Percentiles rank a stretch among this genome's conserved stretches.
These are phyloP conservation scores for Metschnikowia cerradonensis DNA, from an alignment of 805 yeast species.

Conservation along the genomic window DNA sequence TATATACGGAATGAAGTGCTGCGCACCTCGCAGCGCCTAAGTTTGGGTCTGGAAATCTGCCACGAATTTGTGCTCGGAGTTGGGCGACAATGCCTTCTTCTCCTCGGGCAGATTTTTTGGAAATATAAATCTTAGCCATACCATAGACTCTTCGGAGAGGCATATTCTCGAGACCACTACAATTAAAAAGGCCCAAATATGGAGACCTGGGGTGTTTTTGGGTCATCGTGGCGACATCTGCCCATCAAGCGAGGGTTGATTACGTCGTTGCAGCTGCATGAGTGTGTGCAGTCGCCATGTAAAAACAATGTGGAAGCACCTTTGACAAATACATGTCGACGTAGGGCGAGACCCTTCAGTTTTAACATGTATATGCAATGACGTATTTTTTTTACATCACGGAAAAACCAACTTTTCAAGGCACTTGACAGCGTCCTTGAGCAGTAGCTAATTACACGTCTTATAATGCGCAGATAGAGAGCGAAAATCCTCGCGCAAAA, in stretches of 20 bases:
- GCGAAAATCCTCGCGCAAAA: neutral
- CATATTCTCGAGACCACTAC: neutral
- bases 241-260: constrained; percentile 5
- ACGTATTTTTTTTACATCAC: neutral
- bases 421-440: neutral
- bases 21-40: constrained; percentile 4
- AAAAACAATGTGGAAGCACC: neutral
- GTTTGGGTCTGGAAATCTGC: neutral
- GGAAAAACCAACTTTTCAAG: neutral
- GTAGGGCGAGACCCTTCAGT: neutral
- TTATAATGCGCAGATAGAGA: neutral
- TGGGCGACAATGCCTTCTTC: neutral
- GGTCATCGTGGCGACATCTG: neutral
- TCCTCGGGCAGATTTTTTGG: neutral
- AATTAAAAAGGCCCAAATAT: neutral
- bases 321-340: neutral
- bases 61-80: neutral
- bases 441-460: neutral
- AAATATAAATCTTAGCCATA: no score
- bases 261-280: constrained; percentile 19
- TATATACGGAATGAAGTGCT: neutral
- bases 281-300: constrained; percentile 2
- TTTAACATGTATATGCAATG: neutral
- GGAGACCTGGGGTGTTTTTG: neutral
- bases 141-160: neutral